Evolutionary conservation across 805 yeast species (phyloP).

Genomic region (Groenewaldozyma salmanticensis): DNA sequence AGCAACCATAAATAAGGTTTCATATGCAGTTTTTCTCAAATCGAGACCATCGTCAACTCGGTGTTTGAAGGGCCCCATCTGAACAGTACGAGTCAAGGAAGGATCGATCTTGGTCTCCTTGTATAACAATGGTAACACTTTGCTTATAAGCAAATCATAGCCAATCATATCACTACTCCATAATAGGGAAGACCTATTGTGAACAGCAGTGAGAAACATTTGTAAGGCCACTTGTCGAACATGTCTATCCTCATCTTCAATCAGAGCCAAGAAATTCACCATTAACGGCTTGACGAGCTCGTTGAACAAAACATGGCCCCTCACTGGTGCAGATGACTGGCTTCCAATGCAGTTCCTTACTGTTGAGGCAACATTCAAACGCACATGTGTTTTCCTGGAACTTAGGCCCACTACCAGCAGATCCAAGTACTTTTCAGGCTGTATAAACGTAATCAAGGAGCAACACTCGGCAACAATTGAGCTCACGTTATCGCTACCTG

Average conservation of each 20-base stretch:
- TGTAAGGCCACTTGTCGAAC: constrained; percentile 52
- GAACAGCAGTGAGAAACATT: constrained; percentile 49
- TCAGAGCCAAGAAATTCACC: constrained; percentile 20
- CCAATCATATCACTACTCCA: constrained; percentile 28
- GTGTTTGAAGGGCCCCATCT: constrained; percentile 83
- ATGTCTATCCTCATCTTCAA: constrained; percentile 34
- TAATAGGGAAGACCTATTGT: constrained; percentile 42
- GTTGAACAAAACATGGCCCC: constrained; percentile 12
- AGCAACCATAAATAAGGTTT: constrained; percentile 44
- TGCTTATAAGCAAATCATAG: constrained; percentile 22
- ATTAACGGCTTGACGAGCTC: constrained; percentile 20
- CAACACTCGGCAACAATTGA: constrained; percentile 19
- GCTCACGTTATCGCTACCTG: constrained; percentile 3
- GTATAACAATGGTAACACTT: constrained; percentile 42
- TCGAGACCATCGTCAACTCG: constrained; percentile 70
- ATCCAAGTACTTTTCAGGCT: constrained; percentile 24
- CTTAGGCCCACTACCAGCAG: constrained; percentile 22
- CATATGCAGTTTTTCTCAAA: constrained; percentile 62
- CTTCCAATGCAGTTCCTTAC: constrained; percentile 27
- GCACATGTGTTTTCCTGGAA: constrained; percentile 13
- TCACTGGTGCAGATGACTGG: constrained; percentile 12
- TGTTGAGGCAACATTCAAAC: constrained; percentile 28
- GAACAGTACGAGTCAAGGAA: constrained; percentile 52
- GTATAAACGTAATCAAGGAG: constrained; percentile 20
- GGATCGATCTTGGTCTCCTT: constrained; percentile 46